A percentile compares a stretch with the other conserved stretches of the same genome.
Conservation (phyloP, 352 stramenopile species). For the Phytophthora rubi region DNA sequence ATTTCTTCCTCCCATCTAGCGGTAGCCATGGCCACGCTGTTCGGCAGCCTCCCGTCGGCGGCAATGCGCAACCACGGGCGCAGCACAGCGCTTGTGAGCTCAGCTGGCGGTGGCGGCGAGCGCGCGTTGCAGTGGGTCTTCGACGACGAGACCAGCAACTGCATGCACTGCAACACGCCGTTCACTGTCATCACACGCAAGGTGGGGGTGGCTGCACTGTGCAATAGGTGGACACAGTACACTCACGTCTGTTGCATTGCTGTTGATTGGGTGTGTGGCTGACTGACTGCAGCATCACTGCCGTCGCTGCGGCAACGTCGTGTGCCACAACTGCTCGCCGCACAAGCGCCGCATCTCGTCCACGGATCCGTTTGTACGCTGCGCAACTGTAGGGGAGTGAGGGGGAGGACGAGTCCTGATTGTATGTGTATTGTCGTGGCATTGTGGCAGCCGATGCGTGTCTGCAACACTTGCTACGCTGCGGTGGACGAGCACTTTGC, state of each 20-base stretch:
- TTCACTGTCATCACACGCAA: conserved; percentile 87
- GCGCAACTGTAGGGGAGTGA: neutral
- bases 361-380: conserved; percentile 81
- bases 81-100: conserved; percentile 48
- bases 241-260: neutral
- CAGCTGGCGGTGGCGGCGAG: conserved; percentile 40
- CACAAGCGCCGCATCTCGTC: conserved; percentile 85
- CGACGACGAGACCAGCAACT: conserved; percentile 86
- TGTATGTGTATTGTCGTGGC: conserved; percentile 6
- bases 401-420: neutral
- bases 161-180: conserved; percentile 88
- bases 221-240: neutral
- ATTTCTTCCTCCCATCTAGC: neutral
- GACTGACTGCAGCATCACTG: conserved; percentile 70
- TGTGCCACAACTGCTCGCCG: conserved; percentile 88
- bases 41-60: conserved; percentile 70
- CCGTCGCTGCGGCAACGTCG: conserved; percentile 81
- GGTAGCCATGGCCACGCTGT: conserved; percentile 67
- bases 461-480: conserved; percentile 89
- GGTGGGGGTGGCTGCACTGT: conserved; percentile 38
- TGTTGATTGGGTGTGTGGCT: conserved; percentile 1
- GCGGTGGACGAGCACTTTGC: conserved; percentile 87
- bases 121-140: conserved; percentile 82
- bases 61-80: conserved; percentile 56
- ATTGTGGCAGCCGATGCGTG: conserved; percentile 70